phyloP scores from a whole-genome alignment of 352 stramenopile genomes.

The Globisporangium apiculatum region DNA sequence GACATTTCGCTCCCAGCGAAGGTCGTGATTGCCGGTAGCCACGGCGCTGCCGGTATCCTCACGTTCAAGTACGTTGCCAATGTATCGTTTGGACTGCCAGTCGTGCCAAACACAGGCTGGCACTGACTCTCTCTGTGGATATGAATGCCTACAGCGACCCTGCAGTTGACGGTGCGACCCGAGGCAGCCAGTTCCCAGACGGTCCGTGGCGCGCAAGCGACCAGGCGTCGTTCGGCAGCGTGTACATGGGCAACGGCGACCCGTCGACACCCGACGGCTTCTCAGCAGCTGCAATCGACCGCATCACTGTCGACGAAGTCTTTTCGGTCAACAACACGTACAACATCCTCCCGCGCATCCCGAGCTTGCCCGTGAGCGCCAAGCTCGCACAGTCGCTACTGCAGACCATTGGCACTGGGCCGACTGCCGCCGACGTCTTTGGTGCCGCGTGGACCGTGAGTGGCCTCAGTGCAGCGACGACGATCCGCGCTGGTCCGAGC shows the following conservation, averaged over 20 bases:
- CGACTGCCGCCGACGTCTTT: slow-evolving; percentile 39
- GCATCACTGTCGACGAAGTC: slow-evolving; percentile 66
- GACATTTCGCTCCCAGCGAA: slow-evolving; percentile 67
- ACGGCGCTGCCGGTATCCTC: slow-evolving; percentile 54
- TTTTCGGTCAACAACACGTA: slow-evolving; percentile 80
- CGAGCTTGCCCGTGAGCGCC: slow-evolving; percentile 68
- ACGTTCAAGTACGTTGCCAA: slow-evolving; percentile 59
- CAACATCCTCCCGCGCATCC: slow-evolving; percentile 65
- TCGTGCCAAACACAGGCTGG: not conserved
- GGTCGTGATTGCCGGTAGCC: slow-evolving; percentile 49
- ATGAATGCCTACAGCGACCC: slow-evolving; percentile 36
- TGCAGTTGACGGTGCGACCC: slow-evolving; percentile 40
- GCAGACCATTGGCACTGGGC: slow-evolving; percentile 2
- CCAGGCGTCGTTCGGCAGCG: slow-evolving; percentile 54
- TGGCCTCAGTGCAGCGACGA: slow-evolving; percentile 13
- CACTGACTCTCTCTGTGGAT: not conserved
- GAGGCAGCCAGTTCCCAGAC: slow-evolving; percentile 51
- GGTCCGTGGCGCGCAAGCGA: slow-evolving; percentile 57
- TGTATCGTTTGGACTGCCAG: not conserved
- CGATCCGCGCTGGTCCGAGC: slow-evolving; percentile 26
- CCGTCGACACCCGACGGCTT: slow-evolving; percentile 70
- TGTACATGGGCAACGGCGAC: slow-evolving; percentile 84
- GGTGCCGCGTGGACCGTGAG: slow-evolving; percentile 19
- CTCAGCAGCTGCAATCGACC: slow-evolving; percentile 44
- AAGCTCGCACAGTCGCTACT: slow-evolving; percentile 48